phyloP scores from a whole-genome alignment of 495 filamentous ascomycete genomes.

The Melanomma pulvis-pyrius region DNA sequence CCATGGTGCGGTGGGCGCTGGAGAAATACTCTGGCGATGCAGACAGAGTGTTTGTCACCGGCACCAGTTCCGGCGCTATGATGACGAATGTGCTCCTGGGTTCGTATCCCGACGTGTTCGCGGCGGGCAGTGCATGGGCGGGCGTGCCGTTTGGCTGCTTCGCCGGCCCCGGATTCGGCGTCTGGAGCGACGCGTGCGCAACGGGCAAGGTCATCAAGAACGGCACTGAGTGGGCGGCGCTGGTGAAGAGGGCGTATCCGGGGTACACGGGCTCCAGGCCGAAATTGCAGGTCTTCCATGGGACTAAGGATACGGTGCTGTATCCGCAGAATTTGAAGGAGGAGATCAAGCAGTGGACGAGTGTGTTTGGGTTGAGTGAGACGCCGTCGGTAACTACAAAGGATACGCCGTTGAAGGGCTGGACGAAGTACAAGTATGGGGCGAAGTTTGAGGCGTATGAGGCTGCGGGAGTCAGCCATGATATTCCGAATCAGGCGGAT shows the following conservation, averaged over 20 bases:
- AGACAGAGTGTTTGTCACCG: slow-evolving; percentile 55
- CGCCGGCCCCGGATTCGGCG: slow-evolving; percentile 47
- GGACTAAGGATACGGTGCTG: slow-evolving; percentile 54
- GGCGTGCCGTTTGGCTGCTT: slow-evolving; percentile 67
- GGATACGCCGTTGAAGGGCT: slow-evolving; percentile 44
- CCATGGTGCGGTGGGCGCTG: slow-evolving; percentile 60
- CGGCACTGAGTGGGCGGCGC: slow-evolving; percentile 54
- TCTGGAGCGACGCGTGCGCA: slow-evolving; percentile 61
- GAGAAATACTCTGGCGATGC: slow-evolving; percentile 53
- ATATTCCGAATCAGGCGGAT: slow-evolving; percentile 45
- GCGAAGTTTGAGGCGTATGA: slow-evolving; percentile 51
- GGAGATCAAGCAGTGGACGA: slow-evolving; percentile 62
- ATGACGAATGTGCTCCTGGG: slow-evolving; percentile 59
- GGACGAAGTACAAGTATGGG: slow-evolving; percentile 55
- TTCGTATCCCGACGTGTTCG: slow-evolving; percentile 61
- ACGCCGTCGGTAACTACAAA: slow-evolving; percentile 16
- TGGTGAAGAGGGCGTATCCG: slow-evolving; percentile 57
- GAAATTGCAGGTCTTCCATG: slow-evolving; percentile 61
- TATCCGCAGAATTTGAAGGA: slow-evolving; percentile 56
- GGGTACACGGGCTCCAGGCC: slow-evolving; percentile 58
- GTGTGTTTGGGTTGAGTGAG: slow-evolving; percentile 48
- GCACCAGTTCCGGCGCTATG: slow-evolving; percentile 53
- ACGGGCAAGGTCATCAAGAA: slow-evolving; percentile 53
- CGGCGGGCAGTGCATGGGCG: slow-evolving; percentile 59
- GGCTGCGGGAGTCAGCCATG: slow-evolving; percentile 53